phyloP scores from a whole-genome alignment of 768 basidiomycete genomes.

The Serendipita sp. region DNA sequence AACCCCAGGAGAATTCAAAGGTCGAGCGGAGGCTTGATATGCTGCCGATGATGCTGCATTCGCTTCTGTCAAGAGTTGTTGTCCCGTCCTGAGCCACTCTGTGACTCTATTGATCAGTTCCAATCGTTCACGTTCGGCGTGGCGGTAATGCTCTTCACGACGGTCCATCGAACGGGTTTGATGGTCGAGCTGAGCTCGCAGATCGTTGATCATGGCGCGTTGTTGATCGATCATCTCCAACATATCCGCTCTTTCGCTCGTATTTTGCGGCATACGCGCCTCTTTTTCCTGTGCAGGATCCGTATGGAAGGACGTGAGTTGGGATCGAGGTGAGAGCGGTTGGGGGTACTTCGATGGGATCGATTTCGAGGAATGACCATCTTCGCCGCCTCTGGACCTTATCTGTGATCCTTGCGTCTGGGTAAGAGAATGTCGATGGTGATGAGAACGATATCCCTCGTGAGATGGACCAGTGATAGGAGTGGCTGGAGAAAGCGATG shows the following conservation, averaged over 20 bases:
- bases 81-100: background rate
- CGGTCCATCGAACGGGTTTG: background rate
- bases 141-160: background rate
- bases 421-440: slow-evolving; percentile 2
- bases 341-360: background rate
- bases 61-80: background rate
- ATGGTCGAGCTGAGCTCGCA: background rate
- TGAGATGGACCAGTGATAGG: background rate
- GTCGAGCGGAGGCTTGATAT: background rate
- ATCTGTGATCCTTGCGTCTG: background rate
- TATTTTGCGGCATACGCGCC: too few species aligned
- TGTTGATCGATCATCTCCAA: background rate
- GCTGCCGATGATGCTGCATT: background rate
- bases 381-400: background rate
- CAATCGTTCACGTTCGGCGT: background rate
- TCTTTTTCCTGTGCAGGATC: background rate
- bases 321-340: background rate
- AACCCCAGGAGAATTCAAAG: background rate
- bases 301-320: background rate
- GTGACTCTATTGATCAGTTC: background rate
- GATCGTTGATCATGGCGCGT: background rate
- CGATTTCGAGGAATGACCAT: background rate
- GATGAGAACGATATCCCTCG: background rate
- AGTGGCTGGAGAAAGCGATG: background rate
- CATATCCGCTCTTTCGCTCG: background rate